phyloP scores from a whole-genome alignment of 257 asterid species.

The Knoxia roxburghii region DNA sequence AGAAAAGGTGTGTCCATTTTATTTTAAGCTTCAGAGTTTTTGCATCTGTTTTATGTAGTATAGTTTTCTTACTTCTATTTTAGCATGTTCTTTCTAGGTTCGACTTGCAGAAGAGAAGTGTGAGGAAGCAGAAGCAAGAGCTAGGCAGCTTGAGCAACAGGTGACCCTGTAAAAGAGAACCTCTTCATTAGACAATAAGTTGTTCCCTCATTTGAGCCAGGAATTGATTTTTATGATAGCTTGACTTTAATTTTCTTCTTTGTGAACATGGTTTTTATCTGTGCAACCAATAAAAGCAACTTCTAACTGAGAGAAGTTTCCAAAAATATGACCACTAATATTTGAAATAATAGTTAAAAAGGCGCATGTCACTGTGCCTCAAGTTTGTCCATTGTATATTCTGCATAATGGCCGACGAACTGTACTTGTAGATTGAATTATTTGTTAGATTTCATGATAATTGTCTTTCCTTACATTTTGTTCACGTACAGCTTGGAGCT shows the following conservation, averaged over 20 bases:
- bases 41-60: slow-evolving; percentile 21
- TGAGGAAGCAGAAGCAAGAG: slow-evolving; percentile 92
- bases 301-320: background rate
- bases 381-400: background rate
- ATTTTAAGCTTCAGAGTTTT: slow-evolving; percentile 13
- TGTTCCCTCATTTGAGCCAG: background rate
- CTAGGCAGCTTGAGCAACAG: slow-evolving; percentile 90
- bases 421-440: background rate
- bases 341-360: background rate
- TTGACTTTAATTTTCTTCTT: background rate
- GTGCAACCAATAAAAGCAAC: background rate
- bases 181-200: background rate
- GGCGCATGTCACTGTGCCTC: background rate
- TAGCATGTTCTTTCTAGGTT: slow-evolving; percentile 52
- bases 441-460: background rate
- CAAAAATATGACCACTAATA: background rate
- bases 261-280: background rate
- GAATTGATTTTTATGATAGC: background rate
- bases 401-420: background rate
- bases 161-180: slow-evolving; percentile 36
- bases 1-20: slow-evolving; percentile 60
- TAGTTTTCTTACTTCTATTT: background rate
- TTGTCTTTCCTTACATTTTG: background rate
- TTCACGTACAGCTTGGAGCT: background rate
- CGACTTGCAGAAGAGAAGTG: slow-evolving; percentile 77